These are phyloP conservation scores for Tetracladium maxilliforme DNA, from an alignment of 2,329 filamentous ascomycete genomes.

Conservation along the genomic window DNA sequence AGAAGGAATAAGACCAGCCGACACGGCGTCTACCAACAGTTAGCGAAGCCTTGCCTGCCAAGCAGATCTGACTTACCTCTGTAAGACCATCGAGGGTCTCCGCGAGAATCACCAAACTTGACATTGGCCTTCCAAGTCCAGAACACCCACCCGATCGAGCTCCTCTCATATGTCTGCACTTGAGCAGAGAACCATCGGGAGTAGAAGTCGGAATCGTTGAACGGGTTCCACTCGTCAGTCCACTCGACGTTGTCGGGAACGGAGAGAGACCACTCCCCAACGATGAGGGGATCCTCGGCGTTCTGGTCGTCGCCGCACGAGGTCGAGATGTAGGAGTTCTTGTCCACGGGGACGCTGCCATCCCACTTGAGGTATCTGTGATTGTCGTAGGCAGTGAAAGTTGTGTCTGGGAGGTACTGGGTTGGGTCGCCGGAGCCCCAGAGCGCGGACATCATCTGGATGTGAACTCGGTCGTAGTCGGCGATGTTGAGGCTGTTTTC, in stretches of 20 bases:
- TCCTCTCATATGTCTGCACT: constrained; percentile 34
- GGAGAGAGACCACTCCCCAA: constrained; percentile 44
- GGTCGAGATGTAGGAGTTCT: constrained; percentile 31
- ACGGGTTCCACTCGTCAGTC: constrained; percentile 24
- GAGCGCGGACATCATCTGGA: constrained; percentile 33
- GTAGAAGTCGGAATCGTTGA: constrained; percentile 31
- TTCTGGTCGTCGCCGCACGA: constrained; percentile 31
- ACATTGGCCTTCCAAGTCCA: constrained; percentile 43
- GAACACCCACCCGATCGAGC: constrained; percentile 40
- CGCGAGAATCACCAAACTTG: no score
- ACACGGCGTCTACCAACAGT: no score
- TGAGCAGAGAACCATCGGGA: constrained; percentile 40
- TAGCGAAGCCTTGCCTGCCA: no score
- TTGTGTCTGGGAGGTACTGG: constrained; percentile 23
- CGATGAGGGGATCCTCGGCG: constrained; percentile 26
- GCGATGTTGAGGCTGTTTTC: constrained; percentile 28
- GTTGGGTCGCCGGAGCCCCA: constrained; percentile 43
- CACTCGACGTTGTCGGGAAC: constrained; percentile 31
- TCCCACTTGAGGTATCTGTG: constrained; percentile 45
- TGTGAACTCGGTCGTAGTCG: constrained; percentile 29
- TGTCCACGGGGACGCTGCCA: constrained; percentile 21
- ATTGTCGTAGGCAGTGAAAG: constrained; percentile 37
- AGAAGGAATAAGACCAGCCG: no score
- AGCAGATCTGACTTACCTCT: constrained; percentile 15
- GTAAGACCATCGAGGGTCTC: constrained; percentile 35